A percentile compares a stretch with the other conserved stretches of the same genome.
These are phyloP conservation scores for Ustilago loliicola DNA, from an alignment of 1,284 basidiomycete species.

Conservation along the genomic window DNA sequence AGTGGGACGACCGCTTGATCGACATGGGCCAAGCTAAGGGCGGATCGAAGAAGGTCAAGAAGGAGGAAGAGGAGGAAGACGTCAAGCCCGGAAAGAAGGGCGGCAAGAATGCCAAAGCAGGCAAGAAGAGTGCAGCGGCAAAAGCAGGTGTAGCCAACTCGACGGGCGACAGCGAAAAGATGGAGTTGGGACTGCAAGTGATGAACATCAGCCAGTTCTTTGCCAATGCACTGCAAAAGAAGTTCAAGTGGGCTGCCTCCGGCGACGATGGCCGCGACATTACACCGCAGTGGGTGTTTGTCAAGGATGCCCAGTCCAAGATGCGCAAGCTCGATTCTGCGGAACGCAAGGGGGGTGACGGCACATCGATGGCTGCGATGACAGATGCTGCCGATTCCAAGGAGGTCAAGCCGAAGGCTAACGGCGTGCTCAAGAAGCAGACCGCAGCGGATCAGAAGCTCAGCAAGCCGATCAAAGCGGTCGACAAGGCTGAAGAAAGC, in stretches of 20 bases:
- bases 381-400: slow-evolving; percentile 39
- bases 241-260: slow-evolving; percentile 67
- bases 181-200: slow-evolving; percentile 65
- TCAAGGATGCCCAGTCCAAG: slow-evolving; percentile 62
- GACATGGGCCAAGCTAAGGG: slow-evolving; percentile 40
- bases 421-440: slow-evolving; percentile 39
- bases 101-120: slow-evolving; percentile 21
- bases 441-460: slow-evolving; percentile 34
- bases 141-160: slow-evolving; percentile 48
- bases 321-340: slow-evolving; percentile 63
- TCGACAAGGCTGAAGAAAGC: slow-evolving; percentile 38
- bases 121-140: slow-evolving; percentile 39
- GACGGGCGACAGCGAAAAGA: slow-evolving; percentile 64
- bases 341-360: slow-evolving; percentile 45
- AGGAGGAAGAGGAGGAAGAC: slow-evolving; percentile 57
- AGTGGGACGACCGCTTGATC: slow-evolving; percentile 65
- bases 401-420: slow-evolving; percentile 29
- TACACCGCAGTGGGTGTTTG: slow-evolving; percentile 62
- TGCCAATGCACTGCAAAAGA: slow-evolving; percentile 69
- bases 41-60: slow-evolving; percentile 53
- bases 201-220: slow-evolving; percentile 67
- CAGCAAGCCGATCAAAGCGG: slow-evolving; percentile 33
- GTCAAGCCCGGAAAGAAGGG: slow-evolving; percentile 46
- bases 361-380: slow-evolving; percentile 50
- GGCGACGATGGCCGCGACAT: slow-evolving; percentile 60